These are phyloP conservation scores for Penicillium salamii DNA, from an alignment of 495 filamentous ascomycete genomes.

Conservation along the genomic window DNA sequence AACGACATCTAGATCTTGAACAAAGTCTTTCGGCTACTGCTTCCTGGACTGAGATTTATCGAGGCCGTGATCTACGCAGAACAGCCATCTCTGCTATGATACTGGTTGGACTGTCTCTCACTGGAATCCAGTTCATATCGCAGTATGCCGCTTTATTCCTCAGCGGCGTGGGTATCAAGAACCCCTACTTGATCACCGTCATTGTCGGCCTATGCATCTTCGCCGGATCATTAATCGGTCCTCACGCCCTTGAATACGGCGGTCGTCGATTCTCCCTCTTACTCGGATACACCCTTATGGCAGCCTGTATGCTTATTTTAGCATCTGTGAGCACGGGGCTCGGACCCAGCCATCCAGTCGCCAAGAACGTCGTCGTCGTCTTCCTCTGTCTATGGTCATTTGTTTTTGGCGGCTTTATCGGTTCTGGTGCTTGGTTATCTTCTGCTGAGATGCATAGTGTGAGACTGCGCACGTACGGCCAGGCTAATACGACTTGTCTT, in stretches of 20 bases:
- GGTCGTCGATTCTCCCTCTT: constrained; percentile 5
- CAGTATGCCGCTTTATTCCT: constrained; percentile 7
- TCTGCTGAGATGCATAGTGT: constrained; percentile 9
- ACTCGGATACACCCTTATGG: constrained; percentile 5
- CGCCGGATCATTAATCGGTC: neutral
- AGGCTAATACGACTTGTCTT: constrained; percentile 3
- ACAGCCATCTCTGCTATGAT: constrained; percentile 1
- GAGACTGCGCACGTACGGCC: constrained; percentile 8
- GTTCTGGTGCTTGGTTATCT: neutral
- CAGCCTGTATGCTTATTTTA: constrained; percentile 3
- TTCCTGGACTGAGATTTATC: constrained; percentile 6
- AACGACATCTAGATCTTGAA: constrained; percentile 8
- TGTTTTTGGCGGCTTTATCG: constrained; percentile 6
- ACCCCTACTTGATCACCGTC: constrained; percentile 4
- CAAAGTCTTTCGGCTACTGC: neutral
- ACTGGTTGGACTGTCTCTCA: constrained; percentile 2
- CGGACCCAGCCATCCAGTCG: neutral
- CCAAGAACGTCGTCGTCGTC: constrained; percentile 6
- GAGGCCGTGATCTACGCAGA: neutral
- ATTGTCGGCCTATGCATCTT: constrained; percentile 7
- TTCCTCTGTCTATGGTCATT: constrained; percentile 10
- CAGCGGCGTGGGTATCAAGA: constrained; percentile 4
- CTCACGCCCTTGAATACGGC: constrained; percentile 2
- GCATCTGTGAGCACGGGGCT: constrained; percentile 4
- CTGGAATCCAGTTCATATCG: constrained; percentile 4